Percentiles rank a stretch among this genome's conserved stretches.
Evolutionary conservation across 2,329 filamentous ascomycete genomes (phyloP).

Genomic region (Colletotrichum cuscutae): DNA sequence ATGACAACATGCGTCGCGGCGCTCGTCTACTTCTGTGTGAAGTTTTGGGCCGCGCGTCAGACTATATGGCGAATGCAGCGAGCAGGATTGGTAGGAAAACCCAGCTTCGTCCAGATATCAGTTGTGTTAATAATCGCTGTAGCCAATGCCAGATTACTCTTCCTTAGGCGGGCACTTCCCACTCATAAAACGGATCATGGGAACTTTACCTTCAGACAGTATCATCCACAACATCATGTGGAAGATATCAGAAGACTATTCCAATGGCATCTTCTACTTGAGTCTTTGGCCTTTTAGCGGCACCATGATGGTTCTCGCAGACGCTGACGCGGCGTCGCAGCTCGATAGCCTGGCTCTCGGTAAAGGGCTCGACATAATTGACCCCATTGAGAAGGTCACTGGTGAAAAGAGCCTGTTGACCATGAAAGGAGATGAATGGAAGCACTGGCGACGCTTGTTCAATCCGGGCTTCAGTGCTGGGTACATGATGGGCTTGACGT

Average conservation of each 20-base stretch:
- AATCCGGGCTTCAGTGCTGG: slow-evolving; percentile 50
- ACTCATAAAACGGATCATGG: slow-evolving; percentile 36
- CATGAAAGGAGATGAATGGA: slow-evolving; percentile 42
- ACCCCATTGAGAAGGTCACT: slow-evolving; percentile 42
- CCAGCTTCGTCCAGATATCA: neutral
- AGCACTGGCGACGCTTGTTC: slow-evolving; percentile 44
- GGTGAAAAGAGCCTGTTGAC: slow-evolving; percentile 44
- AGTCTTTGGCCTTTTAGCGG: slow-evolving; percentile 43
- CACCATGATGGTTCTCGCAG: slow-evolving; percentile 36
- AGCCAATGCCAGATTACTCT: slow-evolving; percentile 29
- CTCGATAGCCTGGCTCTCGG: slow-evolving; percentile 37
- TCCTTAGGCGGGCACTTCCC: slow-evolving; percentile 40
- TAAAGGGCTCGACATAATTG: slow-evolving; percentile 44
- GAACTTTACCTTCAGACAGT: slow-evolving; percentile 38
- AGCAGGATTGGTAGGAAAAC: neutral
- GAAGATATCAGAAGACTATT: slow-evolving; percentile 24
- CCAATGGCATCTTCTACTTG: slow-evolving; percentile 38
- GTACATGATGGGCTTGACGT: slow-evolving; percentile 46
- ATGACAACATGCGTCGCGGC: neutral
- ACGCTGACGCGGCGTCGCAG: slow-evolving; percentile 38
- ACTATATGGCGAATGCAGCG: slow-evolving; percentile 10
- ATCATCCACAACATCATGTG: slow-evolving; percentile 41
- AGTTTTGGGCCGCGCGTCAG: neutral
- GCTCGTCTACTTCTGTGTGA: neutral
- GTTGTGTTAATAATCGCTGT: neutral